These are phyloP conservation scores for Entamoeba moshkovskii DNA, from an alignment of 208 protist species.

Conservation along the genomic window DNA sequence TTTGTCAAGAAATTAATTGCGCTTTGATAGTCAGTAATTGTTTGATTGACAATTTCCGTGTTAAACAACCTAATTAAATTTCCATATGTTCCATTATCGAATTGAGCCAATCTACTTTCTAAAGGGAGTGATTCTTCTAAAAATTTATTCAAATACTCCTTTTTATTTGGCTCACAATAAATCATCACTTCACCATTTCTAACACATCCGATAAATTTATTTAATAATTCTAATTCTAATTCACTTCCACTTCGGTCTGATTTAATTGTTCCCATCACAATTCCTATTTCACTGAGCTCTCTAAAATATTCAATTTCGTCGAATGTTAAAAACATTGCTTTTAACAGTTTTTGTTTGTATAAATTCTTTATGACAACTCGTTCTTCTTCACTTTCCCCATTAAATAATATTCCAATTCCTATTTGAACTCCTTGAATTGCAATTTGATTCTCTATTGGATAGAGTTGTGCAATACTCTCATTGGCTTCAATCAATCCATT, in stretches of 20 bases:
- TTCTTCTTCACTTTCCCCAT: background rate
- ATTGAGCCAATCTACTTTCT: slow-evolving; percentile 80
- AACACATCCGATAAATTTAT: slow-evolving; percentile 83
- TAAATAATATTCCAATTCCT: background rate
- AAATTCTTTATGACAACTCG: background rate
- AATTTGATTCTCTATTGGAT: background rate
- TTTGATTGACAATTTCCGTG: slow-evolving; percentile 87
- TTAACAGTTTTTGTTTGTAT: background rate
- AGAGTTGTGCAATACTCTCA: background rate
- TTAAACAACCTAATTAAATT: slow-evolving; percentile 87
- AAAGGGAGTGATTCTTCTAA: slow-evolving; percentile 95
- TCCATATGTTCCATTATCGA: background rate
- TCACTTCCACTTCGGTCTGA: background rate
- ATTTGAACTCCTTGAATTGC: background rate
- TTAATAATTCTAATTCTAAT: slow-evolving; percentile 71
- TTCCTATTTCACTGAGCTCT: background rate
- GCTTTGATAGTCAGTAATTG: slow-evolving; percentile 61
- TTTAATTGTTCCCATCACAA: background rate
- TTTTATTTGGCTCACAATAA: background rate
- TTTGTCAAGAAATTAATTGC: background rate
- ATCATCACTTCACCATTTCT: slow-evolving; percentile 19
- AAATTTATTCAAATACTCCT: slow-evolving; percentile 34
- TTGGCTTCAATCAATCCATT: background rate
- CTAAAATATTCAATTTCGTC: background rate
- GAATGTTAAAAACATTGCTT: background rate